phyloP scores from a whole-genome alignment of 2,329 filamentous ascomycete genomes.

The Xylaria sp. region DNA sequence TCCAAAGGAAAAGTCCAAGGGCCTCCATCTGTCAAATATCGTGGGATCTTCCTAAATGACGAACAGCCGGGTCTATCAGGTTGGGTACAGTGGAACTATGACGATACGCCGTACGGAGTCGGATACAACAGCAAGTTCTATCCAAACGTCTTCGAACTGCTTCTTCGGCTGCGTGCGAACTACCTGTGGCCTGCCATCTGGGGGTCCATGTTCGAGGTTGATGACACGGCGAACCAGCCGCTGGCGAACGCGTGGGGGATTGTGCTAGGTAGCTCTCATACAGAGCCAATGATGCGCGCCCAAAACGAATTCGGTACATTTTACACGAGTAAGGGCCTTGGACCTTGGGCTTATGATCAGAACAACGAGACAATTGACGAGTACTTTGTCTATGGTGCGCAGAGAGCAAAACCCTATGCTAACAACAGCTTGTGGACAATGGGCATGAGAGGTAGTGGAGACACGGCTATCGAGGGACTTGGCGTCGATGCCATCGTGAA shows the following conservation, averaged over 20 bases:
- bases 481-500: conserved; percentile 66
- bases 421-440: conserved; percentile 73
- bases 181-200: conserved; percentile 81
- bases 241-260: conserved; percentile 79
- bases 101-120: conserved; percentile 57
- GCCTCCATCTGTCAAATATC: conserved; percentile 72
- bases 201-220: conserved; percentile 77
- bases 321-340: conserved; percentile 57
- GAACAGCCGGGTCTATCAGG: conserved; percentile 75
- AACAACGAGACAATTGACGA: conserved; percentile 76
- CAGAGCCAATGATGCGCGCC: conserved; percentile 75
- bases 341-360: conserved; percentile 75
- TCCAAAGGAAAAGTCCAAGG: conserved; percentile 66
- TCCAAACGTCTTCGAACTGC: conserved; percentile 74
- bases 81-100: conserved; percentile 65
- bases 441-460: conserved; percentile 77
- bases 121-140: conserved; percentile 73
- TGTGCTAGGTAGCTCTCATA: conserved; percentile 78
- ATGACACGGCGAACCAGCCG: conserved; percentile 75
- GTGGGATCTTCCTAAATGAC: conserved; percentile 77
- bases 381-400: conserved; percentile 75
- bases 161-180: conserved; percentile 76
- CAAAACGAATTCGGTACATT: conserved; percentile 67
- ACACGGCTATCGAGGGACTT: conserved; percentile 68
- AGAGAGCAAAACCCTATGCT: conserved; percentile 73